Evolutionary conservation across 768 basidiomycete species (phyloP).

Genomic region (Russula compacta): DNA sequence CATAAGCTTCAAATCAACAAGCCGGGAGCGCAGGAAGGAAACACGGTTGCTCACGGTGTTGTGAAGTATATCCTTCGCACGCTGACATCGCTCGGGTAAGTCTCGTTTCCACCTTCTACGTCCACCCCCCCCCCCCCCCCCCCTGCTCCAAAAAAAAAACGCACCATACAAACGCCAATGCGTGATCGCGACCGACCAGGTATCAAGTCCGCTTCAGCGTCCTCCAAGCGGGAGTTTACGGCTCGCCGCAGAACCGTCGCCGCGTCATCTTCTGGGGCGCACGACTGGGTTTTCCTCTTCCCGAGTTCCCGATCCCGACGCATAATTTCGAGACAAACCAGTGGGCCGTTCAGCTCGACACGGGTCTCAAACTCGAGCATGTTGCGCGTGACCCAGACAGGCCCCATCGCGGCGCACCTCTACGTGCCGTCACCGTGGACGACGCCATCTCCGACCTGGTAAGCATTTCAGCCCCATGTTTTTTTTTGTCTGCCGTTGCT

Average conservation of each 20-base stretch:
- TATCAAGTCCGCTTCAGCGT: slow-evolving; percentile 63
- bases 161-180: neutral
- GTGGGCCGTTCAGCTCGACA: slow-evolving; percentile 11
- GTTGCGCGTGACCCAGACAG: slow-evolving; percentile 3
- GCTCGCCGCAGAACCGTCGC: slow-evolving; percentile 57
- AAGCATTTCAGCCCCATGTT: slow-evolving; percentile 24
- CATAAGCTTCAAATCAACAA: slow-evolving; percentile 38
- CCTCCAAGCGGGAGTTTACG: slow-evolving; percentile 64
- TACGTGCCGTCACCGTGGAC: slow-evolving; percentile 46
- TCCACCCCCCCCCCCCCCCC: neutral
- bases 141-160: neutral
- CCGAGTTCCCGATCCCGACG: slow-evolving; percentile 55
- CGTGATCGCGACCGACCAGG: slow-evolving; percentile 24
- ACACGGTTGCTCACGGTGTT: slow-evolving; percentile 41
- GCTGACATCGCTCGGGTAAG: slow-evolving; percentile 56
- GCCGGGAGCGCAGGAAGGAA: slow-evolving; percentile 28
- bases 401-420: slow-evolving; percentile 40
- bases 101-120: neutral
- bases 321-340: slow-evolving; percentile 35
- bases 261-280: slow-evolving; percentile 66
- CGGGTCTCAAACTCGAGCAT: slow-evolving; percentile 4
- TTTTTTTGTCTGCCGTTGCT: neutral
- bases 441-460: slow-evolving; percentile 67
- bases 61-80: slow-evolving; percentile 58
- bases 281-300: slow-evolving; percentile 45